Percentiles rank a stretch among this genome's conserved stretches.
These are phyloP conservation scores for Aspergillus brunneoviolaceus DNA, from an alignment of 2,329 filamentous ascomycete species.

Conservation along the genomic window DNA sequence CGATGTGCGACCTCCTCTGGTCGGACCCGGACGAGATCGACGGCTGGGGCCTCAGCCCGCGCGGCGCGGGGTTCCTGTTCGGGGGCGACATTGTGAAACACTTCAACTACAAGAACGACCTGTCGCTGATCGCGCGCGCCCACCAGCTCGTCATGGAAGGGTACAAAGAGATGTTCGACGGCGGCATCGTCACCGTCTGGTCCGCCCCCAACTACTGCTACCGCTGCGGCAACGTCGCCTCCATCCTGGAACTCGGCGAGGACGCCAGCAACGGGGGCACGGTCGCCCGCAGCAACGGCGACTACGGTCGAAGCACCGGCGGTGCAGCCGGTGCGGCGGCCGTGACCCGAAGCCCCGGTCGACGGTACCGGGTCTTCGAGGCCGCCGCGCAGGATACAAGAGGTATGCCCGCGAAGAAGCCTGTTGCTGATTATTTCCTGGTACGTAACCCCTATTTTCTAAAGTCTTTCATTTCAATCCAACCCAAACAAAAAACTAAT, in stretches of 20 bases:
- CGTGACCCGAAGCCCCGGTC: constrained; percentile 66
- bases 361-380: constrained; percentile 92
- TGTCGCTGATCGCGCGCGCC: constrained; percentile 86
- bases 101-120: constrained; percentile 92
- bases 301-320: constrained; percentile 44
- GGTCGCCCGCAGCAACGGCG: constrained; percentile 62
- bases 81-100: constrained; percentile 92
- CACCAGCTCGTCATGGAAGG: constrained; percentile 99
- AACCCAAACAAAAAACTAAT: background rate
- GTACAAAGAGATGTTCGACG: constrained; percentile 99
- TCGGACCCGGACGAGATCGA: constrained; percentile 95
- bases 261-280: constrained; percentile 73
- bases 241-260: constrained; percentile 88
- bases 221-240: constrained; percentile 91
- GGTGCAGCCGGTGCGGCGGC: constrained; percentile 53
- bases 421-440: constrained; percentile 95
- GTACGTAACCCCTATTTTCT: constrained; percentile 26
- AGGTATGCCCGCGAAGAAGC: constrained; percentile 99
- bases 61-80: constrained; percentile 93
- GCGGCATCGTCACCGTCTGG: constrained; percentile 97
- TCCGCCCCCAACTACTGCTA: constrained; percentile 97
- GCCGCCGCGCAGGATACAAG: constrained; percentile 92
- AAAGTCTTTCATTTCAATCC: too few species aligned
- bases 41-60: constrained; percentile 91
- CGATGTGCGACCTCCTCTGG: constrained; percentile 98